A percentile compares a stretch with the other conserved stretches of the same genome.
Conservation (phyloP, 768 basidiomycete species). For the Omphalotus guepiniiformis region DNA sequence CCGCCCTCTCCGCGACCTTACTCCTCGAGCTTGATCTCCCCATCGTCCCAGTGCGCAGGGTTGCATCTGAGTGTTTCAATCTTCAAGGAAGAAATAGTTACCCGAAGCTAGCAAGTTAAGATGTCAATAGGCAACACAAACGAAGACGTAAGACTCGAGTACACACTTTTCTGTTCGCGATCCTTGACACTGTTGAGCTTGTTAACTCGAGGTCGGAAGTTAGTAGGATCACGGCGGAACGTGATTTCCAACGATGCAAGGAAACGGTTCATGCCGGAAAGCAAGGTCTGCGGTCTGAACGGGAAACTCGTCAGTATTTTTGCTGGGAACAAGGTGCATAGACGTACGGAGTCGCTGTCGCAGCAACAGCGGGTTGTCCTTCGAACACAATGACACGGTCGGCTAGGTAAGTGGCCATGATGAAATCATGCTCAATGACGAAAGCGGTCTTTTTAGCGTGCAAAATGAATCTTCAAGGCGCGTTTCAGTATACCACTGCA, state of each 20-base stretch:
- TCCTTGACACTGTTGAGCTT: constrained; percentile 84
- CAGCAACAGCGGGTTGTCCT: constrained; percentile 79
- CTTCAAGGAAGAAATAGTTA: constrained; percentile 93
- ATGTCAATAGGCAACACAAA: constrained; percentile 4
- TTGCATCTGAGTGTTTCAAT: too few relatives aligned
- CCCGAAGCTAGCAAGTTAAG: constrained; percentile 51
- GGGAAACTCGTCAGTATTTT: background rate
- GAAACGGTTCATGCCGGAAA: constrained; percentile 98
- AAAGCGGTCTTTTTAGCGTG: constrained; percentile 98
- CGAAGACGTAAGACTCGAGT: constrained; percentile 1
- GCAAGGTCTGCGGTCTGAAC: constrained; percentile 82
- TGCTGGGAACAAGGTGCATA: constrained; percentile 1
- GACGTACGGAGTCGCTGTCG: constrained; percentile 87
- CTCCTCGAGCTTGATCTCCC: too few relatives aligned
- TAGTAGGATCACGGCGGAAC: constrained; percentile 96
- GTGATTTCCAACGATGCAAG: constrained; percentile 94
- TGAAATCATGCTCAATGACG: constrained; percentile 99
- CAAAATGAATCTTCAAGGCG: constrained; percentile 69
- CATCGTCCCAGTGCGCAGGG: too few relatives aligned
- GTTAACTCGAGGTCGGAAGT: constrained; percentile 87
- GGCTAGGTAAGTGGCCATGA: constrained; percentile 99
- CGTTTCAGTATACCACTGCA: constrained; percentile 2
- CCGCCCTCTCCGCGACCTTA: too few relatives aligned
- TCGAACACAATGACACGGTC: constrained; percentile 95
- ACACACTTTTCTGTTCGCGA: constrained; percentile 78